Evolutionary conservation across 78 protist species (phyloP).

Genomic region (Isochrysis galbana): DNA sequence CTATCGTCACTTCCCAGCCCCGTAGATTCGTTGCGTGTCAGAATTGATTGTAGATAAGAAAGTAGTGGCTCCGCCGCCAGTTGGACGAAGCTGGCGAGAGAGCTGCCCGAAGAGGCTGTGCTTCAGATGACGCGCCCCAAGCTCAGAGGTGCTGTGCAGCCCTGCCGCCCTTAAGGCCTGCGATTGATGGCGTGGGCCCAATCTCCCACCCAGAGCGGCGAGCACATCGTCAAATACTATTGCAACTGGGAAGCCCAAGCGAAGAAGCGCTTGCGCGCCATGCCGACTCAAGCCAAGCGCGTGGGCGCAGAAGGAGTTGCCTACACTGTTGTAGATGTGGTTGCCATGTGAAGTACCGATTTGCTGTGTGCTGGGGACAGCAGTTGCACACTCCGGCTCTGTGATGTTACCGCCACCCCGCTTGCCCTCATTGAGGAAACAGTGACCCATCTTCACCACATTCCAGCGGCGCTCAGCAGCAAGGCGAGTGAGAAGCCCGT

Average conservation of each 20-base stretch:
- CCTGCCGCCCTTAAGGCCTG: neutral
- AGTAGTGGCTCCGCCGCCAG: neutral
- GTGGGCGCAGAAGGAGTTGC: neutral
- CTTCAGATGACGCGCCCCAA: neutral
- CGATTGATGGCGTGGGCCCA: neutral
- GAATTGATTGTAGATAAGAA: neutral
- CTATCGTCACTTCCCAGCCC: no score
- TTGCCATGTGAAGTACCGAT: no score
- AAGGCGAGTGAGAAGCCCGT: no score
- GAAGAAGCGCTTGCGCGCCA: neutral
- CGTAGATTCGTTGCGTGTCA: no score
- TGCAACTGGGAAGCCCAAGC: neutral
- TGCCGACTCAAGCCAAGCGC: neutral
- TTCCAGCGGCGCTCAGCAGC: no score
- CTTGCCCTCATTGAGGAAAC: no score
- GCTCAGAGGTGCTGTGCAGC: neutral
- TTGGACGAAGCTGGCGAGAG: neutral
- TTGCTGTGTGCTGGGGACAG: no score
- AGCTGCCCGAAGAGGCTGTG: neutral
- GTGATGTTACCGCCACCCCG: no score
- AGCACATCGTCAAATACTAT: neutral
- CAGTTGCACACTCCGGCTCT: no score
- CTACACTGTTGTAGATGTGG: no score
- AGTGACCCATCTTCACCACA: no score
- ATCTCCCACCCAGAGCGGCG: neutral